Conservation (phyloP, 2,329 filamentous ascomycete species). For the Hypoxylon sp. region DNA sequence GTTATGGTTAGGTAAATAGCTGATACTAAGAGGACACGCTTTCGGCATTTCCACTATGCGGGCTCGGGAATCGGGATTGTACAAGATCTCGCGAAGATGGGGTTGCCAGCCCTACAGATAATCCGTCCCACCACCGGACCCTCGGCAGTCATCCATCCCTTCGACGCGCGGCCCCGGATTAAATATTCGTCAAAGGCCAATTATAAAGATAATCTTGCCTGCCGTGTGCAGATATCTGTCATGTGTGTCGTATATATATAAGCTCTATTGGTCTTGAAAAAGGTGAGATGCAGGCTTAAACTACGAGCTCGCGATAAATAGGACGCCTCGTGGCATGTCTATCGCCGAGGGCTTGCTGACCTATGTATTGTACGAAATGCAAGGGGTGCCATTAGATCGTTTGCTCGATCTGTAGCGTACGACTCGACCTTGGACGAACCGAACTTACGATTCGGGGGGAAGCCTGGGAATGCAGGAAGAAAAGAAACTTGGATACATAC, state of each 20-base stretch:
- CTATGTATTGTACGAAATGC: constrained; percentile 20
- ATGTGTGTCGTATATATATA: not conserved
- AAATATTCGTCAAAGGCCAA: not conserved
- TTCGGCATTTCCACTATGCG: not conserved
- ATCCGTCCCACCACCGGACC: constrained; percentile 33
- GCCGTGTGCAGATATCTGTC: not conserved
- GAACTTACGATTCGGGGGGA: constrained; percentile 3
- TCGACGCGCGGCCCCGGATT: constrained; percentile 39
- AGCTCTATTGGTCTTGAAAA: not conserved
- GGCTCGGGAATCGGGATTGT: constrained; percentile 24
- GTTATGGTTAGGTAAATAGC: constrained; percentile 10
- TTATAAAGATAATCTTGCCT: not conserved
- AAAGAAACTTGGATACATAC: constrained; percentile 1
- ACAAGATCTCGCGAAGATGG: constrained; percentile 16
- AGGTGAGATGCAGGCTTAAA: constrained; percentile 1
- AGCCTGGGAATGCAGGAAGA: constrained; percentile 16
- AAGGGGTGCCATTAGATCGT: not conserved
- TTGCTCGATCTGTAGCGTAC: constrained; percentile 9
- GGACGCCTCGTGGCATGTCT: constrained; percentile 20
- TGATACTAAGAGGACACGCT: constrained; percentile 7
- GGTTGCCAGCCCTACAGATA: constrained; percentile 32
- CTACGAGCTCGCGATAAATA: constrained; percentile 21
- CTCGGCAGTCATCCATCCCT: constrained; percentile 28
- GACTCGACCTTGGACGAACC: constrained; percentile 16
- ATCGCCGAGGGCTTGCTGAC: constrained; percentile 9